Conservation (phyloP, 345 rosid genomes). For the Mercurialis annua region DNA sequence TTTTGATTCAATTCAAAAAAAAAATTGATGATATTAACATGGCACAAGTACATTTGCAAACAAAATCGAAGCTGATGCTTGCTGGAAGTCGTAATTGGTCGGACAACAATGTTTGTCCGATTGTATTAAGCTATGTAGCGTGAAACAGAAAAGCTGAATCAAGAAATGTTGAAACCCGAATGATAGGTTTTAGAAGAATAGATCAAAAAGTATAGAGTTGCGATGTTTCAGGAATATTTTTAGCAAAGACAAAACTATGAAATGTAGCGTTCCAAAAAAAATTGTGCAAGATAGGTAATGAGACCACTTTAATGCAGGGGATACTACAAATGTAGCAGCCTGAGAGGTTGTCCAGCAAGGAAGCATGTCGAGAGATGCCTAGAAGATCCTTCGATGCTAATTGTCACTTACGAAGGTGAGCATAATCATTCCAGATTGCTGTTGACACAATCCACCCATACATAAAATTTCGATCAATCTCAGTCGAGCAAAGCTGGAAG, state of each 20-base stretch:
- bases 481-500: background rate
- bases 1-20: too few species aligned
- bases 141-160: too few species aligned
- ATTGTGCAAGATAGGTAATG: too few species aligned
- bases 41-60: background rate
- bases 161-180: too few species aligned
- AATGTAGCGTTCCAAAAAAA: too few species aligned
- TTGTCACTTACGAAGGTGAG: conserved; percentile 76
- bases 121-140: too few species aligned
- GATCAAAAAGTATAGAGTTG: too few species aligned
- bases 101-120: background rate
- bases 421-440: conserved; percentile 64
- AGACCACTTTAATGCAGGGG: conserved; percentile 47
- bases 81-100: background rate
- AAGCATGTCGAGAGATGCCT: conserved; percentile 81
- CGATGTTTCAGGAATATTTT: too few species aligned
- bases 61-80: background rate
- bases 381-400: conserved; percentile 72
- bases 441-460: conserved; percentile 52
- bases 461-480: conserved; percentile 27
- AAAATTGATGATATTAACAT: background rate
- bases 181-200: too few species aligned
- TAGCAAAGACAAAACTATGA: too few species aligned
- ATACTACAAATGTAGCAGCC: conserved; percentile 76
- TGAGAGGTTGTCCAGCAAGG: conserved; percentile 84